Base-by-base conservation (phyloP, 768 basidiomycete genomes). In the Dendrothele bispora region DNA sequence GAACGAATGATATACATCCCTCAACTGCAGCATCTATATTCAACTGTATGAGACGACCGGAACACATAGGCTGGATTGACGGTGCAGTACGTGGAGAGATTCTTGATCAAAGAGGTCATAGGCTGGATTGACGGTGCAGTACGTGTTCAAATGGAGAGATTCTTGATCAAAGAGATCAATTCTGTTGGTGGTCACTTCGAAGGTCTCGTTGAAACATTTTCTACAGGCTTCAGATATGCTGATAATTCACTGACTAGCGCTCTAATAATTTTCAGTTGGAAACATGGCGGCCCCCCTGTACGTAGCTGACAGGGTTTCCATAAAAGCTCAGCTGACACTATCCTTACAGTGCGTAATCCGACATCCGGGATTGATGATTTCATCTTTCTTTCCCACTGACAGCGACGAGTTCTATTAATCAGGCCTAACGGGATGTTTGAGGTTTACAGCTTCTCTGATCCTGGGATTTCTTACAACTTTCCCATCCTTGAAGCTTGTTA, bases 321-420 rank as follows among this genome's bases (percentile, higher is more conserved):
- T n/a, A n/a, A n/a, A n/a, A n/a, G n/a, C n/a, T n/a, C n/a, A n/a
- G n/a, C n/a, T n/a, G n/a, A n/a, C n/a, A n/a, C n/a, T n/a, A n/a
- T n/a, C n/a, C n/a, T 38, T 37, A 14, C 42, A 79, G 77, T 77
- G 71, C 50, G 57, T 61, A 8, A 61, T 79, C 61, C 59, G 62
- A n/a, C 65, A 70, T 61, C 70, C 1, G 74, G 73, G 3, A 78
- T 80, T 29, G 76, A 79, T 50, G 80, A 82, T 47, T 80, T 80
- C 49, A 74, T 71, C 0, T 78, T 80, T 51, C 61, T 81, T 15
- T 70, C 74, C 2, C 61, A n/a, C n/a, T n/a, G n/a, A n/a, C n/a
- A 67, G 18, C 61, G 71, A 25, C 64, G 71, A 1, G 77, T 80
- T 46, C 68, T 82, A 36, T 57, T 80, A 18, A 73, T 77, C 22